Base-by-base conservation (phyloP, 495 filamentous ascomycete genomes). In the Aspergillus affinis region DNA sequence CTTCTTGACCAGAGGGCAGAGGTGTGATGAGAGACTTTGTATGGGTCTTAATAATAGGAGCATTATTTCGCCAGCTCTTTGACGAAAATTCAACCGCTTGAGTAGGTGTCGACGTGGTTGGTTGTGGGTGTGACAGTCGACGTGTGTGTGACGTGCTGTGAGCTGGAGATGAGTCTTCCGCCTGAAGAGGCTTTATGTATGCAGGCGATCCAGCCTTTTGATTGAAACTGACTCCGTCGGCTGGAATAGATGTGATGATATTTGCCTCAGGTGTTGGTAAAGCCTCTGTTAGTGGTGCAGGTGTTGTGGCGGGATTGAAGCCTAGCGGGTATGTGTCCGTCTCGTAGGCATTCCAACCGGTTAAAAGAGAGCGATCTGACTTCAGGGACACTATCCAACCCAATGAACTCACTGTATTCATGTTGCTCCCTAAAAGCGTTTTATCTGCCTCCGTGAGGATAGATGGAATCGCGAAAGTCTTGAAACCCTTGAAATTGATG, bases 261-360 rank as follows among this genome's bases (percentile, higher is more conserved):
- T 44, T 44, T 54, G 20, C 45, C 52, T 54, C 52, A 54, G 52
- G 52, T 54, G 29, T 41, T 54, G 52, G 52, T 54, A 54, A 54
- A 54, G 29, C 21, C 52, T 41, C 30, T 53, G 36, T 23, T 23
- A 53, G 51, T 53, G 51, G 21, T 54, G 52, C 27, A 41, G 52
- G 30, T 15, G 52, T 54, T 54, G 52, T 54, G 45, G 29, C 45
- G 36, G 52, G 52, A 44, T 30, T 21, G 52, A 44, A 54, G 52
- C 52, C 29, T 54, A 54, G 27, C 36, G 29, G 52, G 30, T 41
- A 29, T 44, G 52, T 44, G 52, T 44, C 29, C 30, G 52, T 54
- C n/a, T 30, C 52, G 45, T 30, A 54, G 51, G 52, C 30, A 54
- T 54, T 54, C 52, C 52, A 41, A 54, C 52, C 30, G 45, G 52